These are phyloP conservation scores for Avicennia marina DNA, from an alignment of 257 asterid species.

Conservation along the genomic window DNA sequence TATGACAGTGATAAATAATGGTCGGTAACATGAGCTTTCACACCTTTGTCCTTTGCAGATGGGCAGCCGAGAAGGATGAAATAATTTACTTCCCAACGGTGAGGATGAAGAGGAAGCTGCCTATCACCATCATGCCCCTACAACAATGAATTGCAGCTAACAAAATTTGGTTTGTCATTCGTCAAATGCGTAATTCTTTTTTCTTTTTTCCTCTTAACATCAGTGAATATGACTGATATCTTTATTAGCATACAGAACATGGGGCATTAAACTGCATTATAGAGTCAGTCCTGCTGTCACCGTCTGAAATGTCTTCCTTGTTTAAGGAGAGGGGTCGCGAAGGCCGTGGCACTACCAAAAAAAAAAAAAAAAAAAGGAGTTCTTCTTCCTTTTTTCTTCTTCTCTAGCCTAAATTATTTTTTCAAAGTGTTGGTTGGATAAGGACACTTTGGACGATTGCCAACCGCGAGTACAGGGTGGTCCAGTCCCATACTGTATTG, in stretches of 20 bases:
- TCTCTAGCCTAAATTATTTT: too few species aligned
- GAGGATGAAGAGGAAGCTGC: constrained; percentile 86
- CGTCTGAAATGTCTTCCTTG: constrained; percentile 12
- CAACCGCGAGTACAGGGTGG: too few species aligned
- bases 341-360: too few species aligned
- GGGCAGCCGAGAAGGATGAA: constrained; percentile 79
- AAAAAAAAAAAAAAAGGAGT: too few species aligned
- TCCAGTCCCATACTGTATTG: too few species aligned
- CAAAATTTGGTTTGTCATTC: background rate
- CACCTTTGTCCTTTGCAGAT: constrained; percentile 39
- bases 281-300: constrained; percentile 32
- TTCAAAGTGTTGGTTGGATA: too few species aligned
- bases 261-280: constrained; percentile 13
- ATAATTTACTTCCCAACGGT: constrained; percentile 87
- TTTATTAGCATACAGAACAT: constrained; percentile 12
- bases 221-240: background rate
- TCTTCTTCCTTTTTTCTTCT: too few species aligned
- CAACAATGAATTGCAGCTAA: constrained; percentile 24
- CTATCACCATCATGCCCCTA: constrained; percentile 63
- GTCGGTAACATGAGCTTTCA: constrained; percentile 31
- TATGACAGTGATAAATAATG: constrained; percentile 4
- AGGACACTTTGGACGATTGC: too few species aligned
- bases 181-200: background rate
- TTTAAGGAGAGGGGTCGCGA: constrained; percentile 18
- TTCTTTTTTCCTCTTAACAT: background rate